Percentiles rank a stretch among this genome's conserved stretches.
Conservation (phyloP, 2,329 filamentous ascomycete genomes). For the Sclerotiophoma versabilis region DNA sequence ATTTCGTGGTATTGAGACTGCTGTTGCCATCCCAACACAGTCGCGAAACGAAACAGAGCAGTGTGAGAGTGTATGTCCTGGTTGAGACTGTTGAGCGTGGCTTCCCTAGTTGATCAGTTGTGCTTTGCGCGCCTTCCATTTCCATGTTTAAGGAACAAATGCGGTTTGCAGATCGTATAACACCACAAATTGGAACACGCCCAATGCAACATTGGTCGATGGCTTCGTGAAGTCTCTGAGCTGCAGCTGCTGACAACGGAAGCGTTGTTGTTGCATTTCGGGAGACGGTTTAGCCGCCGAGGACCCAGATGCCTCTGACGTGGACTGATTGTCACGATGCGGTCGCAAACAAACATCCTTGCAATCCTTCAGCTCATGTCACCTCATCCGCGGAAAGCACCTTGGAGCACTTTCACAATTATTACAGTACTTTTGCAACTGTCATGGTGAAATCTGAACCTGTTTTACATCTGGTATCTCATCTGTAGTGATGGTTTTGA, state of each 20-base stretch:
- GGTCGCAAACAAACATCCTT: not conserved
- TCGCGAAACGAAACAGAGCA: no score
- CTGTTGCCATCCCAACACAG: not conserved
- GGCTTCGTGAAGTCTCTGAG: no score
- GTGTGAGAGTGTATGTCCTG: not conserved
- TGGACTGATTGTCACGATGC: conserved; percentile 1
- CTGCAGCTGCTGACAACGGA: not conserved
- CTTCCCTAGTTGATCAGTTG: not conserved
- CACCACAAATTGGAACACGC: not conserved
- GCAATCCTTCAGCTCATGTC: not conserved
- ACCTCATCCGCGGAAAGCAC: not conserved
- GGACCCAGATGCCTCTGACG: not conserved
- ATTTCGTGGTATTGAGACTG: not conserved
- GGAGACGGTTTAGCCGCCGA: not conserved
- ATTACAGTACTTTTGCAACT: no score
- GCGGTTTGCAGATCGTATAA: not conserved
- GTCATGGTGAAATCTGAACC: not conserved
- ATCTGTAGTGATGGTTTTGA: not conserved
- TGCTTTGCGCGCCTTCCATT: no score
- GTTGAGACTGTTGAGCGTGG: not conserved
- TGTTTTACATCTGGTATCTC: conserved; percentile 16
- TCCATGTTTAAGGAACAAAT: not conserved
- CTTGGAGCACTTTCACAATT: not conserved
- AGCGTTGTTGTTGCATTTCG: not conserved
- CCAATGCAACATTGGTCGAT: not conserved